phyloP scores from a whole-genome alignment of 192 early-diverging fungal species.

The Umbelopsis sp. region DNA sequence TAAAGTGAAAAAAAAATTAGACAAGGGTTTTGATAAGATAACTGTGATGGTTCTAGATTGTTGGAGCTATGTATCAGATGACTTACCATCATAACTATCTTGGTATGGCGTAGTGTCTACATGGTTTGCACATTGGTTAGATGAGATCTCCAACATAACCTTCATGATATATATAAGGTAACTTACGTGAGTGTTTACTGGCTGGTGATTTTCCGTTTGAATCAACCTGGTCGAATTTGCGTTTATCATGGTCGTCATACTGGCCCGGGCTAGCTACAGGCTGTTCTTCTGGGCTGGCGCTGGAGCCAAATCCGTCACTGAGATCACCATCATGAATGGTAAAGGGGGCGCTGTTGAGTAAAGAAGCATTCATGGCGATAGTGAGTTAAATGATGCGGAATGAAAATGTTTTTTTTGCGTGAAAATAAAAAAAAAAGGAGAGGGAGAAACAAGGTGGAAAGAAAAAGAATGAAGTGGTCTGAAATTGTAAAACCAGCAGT shows the following conservation, averaged over 20 bases:
- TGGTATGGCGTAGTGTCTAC: background rate
- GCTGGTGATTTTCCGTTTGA: background rate
- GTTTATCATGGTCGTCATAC: conserved; percentile 14
- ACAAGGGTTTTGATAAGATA: no score
- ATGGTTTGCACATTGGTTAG: background rate
- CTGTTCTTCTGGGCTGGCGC: conserved; percentile 1
- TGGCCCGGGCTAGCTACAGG: background rate
- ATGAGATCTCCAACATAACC: background rate
- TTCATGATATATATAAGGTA: background rate
- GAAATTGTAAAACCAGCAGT: background rate
- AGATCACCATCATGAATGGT: background rate
- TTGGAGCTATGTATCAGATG: background rate
- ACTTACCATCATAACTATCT: conserved; percentile 5
- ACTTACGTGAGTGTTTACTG: conserved; percentile 1
- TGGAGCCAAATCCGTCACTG: background rate
- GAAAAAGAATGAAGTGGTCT: background rate
- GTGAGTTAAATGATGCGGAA: background rate
- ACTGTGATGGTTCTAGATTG: background rate
- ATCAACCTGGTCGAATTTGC: conserved; percentile 23
- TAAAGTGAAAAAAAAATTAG: background rate
- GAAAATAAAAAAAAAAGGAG: background rate
- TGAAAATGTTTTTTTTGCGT: background rate
- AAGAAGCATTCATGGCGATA: background rate
- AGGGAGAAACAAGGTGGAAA: background rate
- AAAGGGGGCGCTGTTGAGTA: background rate